phyloP scores from a whole-genome alignment of 2,329 filamentous ascomycete genomes.

The Corinectria fuckeliana region DNA sequence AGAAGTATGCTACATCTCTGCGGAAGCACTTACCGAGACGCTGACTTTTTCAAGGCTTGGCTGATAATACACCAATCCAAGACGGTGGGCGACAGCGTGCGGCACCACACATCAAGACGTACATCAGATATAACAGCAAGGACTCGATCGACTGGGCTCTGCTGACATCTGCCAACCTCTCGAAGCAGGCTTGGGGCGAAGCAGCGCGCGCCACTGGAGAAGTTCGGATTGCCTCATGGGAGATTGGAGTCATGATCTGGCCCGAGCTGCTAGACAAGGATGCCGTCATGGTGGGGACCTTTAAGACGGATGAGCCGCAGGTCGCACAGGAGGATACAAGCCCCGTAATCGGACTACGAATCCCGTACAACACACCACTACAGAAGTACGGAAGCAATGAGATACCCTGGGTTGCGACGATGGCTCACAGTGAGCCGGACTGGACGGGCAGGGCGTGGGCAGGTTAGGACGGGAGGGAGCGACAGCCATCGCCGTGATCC shows the following conservation, averaged over 20 bases:
- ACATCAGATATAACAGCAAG: conserved; percentile 68
- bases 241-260: conserved; percentile 85
- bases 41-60: conserved; percentile 35
- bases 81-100: conserved; percentile 71
- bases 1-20: conserved; percentile 32
- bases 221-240: conserved; percentile 79
- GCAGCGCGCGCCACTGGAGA: conserved; percentile 61
- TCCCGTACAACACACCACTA: conserved; percentile 84
- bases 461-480: conserved; percentile 8
- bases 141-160: conserved; percentile 80
- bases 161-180: conserved; percentile 89
- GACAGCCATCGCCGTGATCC: conserved; percentile 7
- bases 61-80: conserved; percentile 28
- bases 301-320: conserved; percentile 64
- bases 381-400: conserved; percentile 68
- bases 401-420: conserved; percentile 78
- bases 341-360: conserved; percentile 69
- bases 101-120: conserved; percentile 90
- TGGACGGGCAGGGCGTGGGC: conserved; percentile 56
- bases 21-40: neutral
- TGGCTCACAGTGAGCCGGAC: conserved; percentile 66
- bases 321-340: conserved; percentile 29
- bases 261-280: conserved; percentile 62
- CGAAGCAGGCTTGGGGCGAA: conserved; percentile 88
- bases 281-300: conserved; percentile 71